phyloP scores from a whole-genome alignment of 495 filamentous ascomycete genomes.

The Aspergillus sparsus region DNA sequence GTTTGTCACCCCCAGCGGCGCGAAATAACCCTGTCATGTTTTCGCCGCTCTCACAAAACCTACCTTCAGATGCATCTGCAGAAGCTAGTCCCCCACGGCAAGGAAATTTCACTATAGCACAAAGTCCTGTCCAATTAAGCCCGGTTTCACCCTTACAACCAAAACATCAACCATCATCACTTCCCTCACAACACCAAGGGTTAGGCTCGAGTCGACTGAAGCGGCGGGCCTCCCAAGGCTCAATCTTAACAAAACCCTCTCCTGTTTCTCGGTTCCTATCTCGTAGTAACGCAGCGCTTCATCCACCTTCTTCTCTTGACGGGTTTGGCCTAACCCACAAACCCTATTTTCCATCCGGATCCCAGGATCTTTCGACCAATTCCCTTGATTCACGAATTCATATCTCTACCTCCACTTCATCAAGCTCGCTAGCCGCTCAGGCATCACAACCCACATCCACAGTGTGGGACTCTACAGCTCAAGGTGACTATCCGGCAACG shows the following conservation, averaged over 20 bases:
- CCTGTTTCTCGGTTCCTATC: conserved; percentile 44
- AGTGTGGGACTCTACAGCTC: conserved; percentile 34
- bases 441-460: conserved; percentile 27
- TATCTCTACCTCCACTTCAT: conserved; percentile 38
- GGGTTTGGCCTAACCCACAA: conserved; percentile 35
- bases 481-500: conserved; percentile 39
- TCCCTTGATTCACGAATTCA: conserved; percentile 43
- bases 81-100: conserved; percentile 19
- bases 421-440: conserved; percentile 38
- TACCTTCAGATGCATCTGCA: conserved; percentile 19
- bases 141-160: conserved; percentile 23
- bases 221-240: conserved; percentile 47
- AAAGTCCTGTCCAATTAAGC: conserved; percentile 21
- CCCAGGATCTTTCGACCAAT: conserved; percentile 24
- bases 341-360: conserved; percentile 31
- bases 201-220: conserved; percentile 30
- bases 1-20: conserved; percentile 31
- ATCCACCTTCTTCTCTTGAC: conserved; percentile 47
- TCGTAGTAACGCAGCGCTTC: conserved; percentile 39
- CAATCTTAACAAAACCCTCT: conserved; percentile 41
- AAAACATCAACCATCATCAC: conserved; percentile 19
- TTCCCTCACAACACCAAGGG: conserved; percentile 21
- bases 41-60: conserved; percentile 25
- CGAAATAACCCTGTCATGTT: conserved; percentile 37
- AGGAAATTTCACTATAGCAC: conserved; percentile 19